Percentiles rank a stretch among this genome's conserved stretches.
Conservation (phyloP, 1,284 basidiomycete genomes). For the Phlebopus sp. region DNA sequence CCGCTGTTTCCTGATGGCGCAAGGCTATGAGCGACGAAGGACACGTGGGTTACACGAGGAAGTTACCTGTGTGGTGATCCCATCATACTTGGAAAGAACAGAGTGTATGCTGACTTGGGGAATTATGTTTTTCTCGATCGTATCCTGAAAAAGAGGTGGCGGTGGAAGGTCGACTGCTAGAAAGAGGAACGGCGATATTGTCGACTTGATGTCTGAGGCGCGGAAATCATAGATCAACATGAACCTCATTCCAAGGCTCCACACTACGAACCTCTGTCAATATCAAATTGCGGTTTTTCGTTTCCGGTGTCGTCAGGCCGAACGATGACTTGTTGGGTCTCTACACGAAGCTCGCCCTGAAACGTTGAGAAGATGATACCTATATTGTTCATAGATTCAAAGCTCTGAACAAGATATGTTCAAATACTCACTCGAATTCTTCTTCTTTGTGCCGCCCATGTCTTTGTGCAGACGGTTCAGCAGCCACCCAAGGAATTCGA, state of each 20-base stretch:
- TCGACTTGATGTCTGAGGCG: slow-evolving; percentile 77
- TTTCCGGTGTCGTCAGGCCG: slow-evolving; percentile 70
- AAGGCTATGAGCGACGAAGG: slow-evolving; percentile 15
- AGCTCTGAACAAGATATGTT: slow-evolving; percentile 11
- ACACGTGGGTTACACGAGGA: slow-evolving; percentile 18
- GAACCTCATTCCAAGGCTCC: slow-evolving; percentile 15
- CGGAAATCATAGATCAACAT: slow-evolving; percentile 18
- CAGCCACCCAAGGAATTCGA: slow-evolving; percentile 96
- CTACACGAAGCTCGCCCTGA: slow-evolving; percentile 90
- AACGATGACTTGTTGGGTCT: slow-evolving; percentile 91
- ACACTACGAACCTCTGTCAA: slow-evolving; percentile 70
- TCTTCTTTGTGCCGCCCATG: slow-evolving; percentile 85
- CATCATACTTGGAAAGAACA: slow-evolving; percentile 96
- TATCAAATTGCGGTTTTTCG: slow-evolving; percentile 85
- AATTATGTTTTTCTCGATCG: slow-evolving; percentile 96
- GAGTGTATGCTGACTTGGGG: slow-evolving; percentile 93
- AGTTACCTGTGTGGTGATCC: slow-evolving; percentile 78
- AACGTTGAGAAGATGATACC: slow-evolving; percentile 92
- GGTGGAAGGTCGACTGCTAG: slow-evolving; percentile 94
- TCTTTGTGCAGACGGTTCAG: slow-evolving; percentile 92
- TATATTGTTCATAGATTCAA: slow-evolving; percentile 29
- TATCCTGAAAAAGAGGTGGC: slow-evolving; percentile 94
- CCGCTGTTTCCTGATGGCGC: slow-evolving; percentile 68
- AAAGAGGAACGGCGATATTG: slow-evolving; percentile 89
- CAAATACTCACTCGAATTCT: slow-evolving; percentile 71